Evolutionary conservation across 2,329 filamentous ascomycete species (phyloP).

Genomic region (Fusarium bactridioides): DNA sequence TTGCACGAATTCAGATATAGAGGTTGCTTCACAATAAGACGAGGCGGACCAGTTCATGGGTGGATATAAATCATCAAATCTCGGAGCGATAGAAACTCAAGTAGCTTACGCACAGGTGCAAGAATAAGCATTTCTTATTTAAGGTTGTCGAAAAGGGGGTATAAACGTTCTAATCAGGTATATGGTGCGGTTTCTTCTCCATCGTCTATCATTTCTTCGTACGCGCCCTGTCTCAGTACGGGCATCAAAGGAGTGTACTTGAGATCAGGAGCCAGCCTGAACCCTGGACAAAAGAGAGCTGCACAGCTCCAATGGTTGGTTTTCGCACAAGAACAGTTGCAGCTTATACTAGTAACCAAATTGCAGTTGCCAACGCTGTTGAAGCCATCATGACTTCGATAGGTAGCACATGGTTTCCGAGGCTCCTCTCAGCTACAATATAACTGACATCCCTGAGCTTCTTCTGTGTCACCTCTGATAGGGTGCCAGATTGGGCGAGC

Average conservation of each 20-base stretch:
- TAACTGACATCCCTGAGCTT: slow-evolving; percentile 47
- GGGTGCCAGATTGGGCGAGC: slow-evolving; percentile 53
- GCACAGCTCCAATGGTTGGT: not conserved
- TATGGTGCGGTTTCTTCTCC: slow-evolving; percentile 5
- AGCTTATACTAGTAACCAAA: slow-evolving; percentile 29
- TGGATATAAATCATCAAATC: slow-evolving; percentile 31
- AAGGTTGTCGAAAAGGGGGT: slow-evolving; percentile 35
- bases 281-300: slow-evolving; percentile 11
- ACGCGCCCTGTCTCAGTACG: not conserved
- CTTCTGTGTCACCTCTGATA: slow-evolving; percentile 46
- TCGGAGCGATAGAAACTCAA: slow-evolving; percentile 38
- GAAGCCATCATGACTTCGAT: slow-evolving; percentile 12
- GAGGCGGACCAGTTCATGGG: slow-evolving; percentile 13
- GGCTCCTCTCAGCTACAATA: slow-evolving; percentile 44
- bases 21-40: slow-evolving; percentile 17
- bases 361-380: slow-evolving; percentile 9
- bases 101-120: slow-evolving; percentile 36
- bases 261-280: slow-evolving; percentile 28
- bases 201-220: slow-evolving; percentile 23
- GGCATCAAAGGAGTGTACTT: not conserved
- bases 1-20: slow-evolving; percentile 24
- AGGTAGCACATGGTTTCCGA: slow-evolving; percentile 33
- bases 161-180: slow-evolving; percentile 29
- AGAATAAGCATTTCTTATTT: slow-evolving; percentile 38
- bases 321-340: not conserved